A percentile compares a stretch with the other conserved stretches of the same genome.
phyloP scores from a whole-genome alignment of 2,329 filamentous ascomycete genomes.

The Penicillium sp. region DNA sequence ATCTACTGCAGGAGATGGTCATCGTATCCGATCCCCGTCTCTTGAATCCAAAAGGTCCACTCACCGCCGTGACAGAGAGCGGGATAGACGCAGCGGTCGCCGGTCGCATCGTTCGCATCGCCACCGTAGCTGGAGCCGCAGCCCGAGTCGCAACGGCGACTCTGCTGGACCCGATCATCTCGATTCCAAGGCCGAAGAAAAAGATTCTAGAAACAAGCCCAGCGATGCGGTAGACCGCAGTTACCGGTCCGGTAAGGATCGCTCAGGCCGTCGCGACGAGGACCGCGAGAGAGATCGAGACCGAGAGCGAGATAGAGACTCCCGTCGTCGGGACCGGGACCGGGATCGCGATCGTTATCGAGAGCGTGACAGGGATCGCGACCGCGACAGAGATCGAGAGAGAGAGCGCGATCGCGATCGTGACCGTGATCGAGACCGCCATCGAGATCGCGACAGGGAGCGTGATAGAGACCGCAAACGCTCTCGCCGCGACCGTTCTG shows the following conservation, averaged over 20 bases:
- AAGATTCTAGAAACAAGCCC: conserved; percentile 24
- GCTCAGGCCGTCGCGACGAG: conserved; percentile 17
- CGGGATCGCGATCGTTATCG: conserved; percentile 18
- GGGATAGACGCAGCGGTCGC: conserved; percentile 36
- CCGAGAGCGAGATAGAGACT: conserved; percentile 24
- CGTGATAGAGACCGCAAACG: conserved; percentile 39
- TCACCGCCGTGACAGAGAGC: conserved; percentile 45
- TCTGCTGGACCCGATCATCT: too few relatives aligned
- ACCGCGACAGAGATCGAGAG: conserved; percentile 33
- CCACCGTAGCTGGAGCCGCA: conserved; percentile 37
- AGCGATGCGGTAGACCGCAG: too few relatives aligned
- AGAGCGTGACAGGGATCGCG: conserved; percentile 19
- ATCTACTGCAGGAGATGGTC: too few relatives aligned
- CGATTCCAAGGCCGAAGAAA: too few relatives aligned
- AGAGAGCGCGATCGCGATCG: conserved; percentile 25
- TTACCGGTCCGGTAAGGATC: too few relatives aligned
- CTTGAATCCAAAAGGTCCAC: too few relatives aligned
- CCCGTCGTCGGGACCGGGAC: conserved; percentile 19
- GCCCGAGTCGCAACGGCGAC: conserved; percentile 26
- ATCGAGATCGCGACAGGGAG: conserved; percentile 39
- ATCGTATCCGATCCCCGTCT: too few relatives aligned
- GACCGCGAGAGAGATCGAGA: too few relatives aligned
- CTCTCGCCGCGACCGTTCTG: conserved; percentile 36
- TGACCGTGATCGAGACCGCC: conserved; percentile 19
- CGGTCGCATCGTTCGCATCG: conserved; percentile 46